These are phyloP conservation scores for Candida golubevii DNA, from an alignment of 805 yeast species.

Conservation along the genomic window DNA sequence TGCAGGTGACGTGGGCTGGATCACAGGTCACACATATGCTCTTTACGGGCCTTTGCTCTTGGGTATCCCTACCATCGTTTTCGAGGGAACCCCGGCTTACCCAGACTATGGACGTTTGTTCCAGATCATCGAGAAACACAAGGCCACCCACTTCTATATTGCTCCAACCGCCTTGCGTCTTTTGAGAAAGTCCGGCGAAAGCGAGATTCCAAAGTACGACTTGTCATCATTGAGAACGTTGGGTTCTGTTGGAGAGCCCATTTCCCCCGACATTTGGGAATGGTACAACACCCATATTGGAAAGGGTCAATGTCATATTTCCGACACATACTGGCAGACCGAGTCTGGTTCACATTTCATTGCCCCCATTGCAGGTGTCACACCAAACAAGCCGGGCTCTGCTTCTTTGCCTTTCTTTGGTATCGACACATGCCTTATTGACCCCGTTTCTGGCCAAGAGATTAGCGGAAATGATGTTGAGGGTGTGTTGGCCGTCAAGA, in stretches of 20 bases:
- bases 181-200: conserved; percentile 69
- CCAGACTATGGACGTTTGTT: conserved; percentile 78
- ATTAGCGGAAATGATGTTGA: conserved; percentile 65
- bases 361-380: conserved; percentile 68
- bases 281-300: conserved; percentile 78
- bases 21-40: conserved; percentile 82
- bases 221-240: conserved; percentile 61
- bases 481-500: conserved; percentile 71
- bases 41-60: conserved; percentile 74
- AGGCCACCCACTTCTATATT: conserved; percentile 74
- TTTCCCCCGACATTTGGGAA: conserved; percentile 82
- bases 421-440: conserved; percentile 66
- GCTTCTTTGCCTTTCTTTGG: conserved; percentile 86
- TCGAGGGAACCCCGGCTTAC: conserved; percentile 85
- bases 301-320: conserved; percentile 61
- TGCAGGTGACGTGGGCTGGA: conserved; percentile 92
- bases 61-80: conserved; percentile 77
- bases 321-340: conserved; percentile 89
- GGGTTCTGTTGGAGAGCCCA: conserved; percentile 86
- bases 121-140: conserved; percentile 68
- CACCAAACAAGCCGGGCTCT: conserved; percentile 82
- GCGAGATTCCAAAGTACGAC: conserved; percentile 56
- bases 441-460: conserved; percentile 71
- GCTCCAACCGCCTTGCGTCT: conserved; percentile 83
- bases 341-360: conserved; percentile 81